phyloP scores from a whole-genome alignment of 2,329 filamentous ascomycete genomes.

The Diaporthe humulicola region DNA sequence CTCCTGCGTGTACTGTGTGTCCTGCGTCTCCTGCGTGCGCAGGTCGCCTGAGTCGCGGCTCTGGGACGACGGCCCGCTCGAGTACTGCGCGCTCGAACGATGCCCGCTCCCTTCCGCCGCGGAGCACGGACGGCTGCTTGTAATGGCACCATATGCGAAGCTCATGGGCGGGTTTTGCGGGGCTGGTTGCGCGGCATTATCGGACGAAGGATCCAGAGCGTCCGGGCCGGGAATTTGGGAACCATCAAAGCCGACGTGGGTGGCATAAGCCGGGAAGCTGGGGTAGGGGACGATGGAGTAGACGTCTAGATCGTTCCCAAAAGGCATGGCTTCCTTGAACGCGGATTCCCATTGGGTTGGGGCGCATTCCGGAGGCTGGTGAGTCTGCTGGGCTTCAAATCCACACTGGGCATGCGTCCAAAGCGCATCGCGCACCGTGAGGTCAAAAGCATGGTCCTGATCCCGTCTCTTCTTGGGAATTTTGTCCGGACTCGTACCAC shows the following conservation, averaged over 20 bases:
- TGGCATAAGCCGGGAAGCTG: background rate
- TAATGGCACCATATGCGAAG: background rate
- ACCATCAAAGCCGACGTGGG: background rate
- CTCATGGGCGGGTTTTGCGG: background rate
- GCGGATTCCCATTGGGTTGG: no score
- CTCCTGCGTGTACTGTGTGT: background rate
- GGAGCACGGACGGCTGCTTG: background rate
- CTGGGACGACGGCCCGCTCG: slow-evolving; percentile 2
- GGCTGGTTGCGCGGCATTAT: background rate
- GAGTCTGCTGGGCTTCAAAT: background rate
- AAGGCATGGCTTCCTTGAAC: background rate
- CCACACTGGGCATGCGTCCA: background rate
- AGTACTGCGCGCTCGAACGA: background rate
- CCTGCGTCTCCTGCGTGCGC: background rate
- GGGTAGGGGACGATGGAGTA: no score
- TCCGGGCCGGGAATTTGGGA: background rate
- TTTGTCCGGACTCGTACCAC: background rate
- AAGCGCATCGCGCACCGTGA: background rate
- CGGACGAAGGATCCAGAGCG: background rate
- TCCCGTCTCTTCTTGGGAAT: background rate
- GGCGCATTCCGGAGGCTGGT: no score
- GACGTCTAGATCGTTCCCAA: background rate
- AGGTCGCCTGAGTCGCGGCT: background rate
- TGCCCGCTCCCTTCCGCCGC: background rate
- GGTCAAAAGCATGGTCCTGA: background rate